A percentile compares a stretch with the other conserved stretches of the same genome.
Conservation (phyloP, 768 basidiomycete species). For the Suillus luteus region DNA sequence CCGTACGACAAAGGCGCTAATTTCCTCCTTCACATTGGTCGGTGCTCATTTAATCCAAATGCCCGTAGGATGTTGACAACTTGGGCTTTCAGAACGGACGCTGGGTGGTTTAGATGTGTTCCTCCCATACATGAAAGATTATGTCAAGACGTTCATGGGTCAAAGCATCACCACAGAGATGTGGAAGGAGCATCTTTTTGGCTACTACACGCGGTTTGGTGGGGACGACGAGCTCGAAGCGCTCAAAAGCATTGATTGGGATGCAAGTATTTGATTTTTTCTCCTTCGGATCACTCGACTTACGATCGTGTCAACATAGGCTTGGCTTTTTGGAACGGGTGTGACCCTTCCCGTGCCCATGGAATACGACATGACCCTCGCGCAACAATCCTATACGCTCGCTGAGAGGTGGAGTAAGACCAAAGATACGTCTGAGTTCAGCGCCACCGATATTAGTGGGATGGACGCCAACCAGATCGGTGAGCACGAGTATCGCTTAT, state of each 20-base stretch:
- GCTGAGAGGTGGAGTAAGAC: conserved; percentile 71
- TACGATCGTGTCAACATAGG: conserved; percentile 39
- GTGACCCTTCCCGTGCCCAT: conserved; percentile 69
- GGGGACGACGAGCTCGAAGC: conserved; percentile 61
- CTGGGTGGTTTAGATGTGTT: conserved; percentile 85
- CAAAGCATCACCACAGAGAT: conserved; percentile 81
- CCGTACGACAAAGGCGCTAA: conserved; percentile 93
- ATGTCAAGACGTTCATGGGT: conserved; percentile 79
- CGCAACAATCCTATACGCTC: conserved; percentile 66
- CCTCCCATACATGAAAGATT: conserved; percentile 81
- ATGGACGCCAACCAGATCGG: conserved; percentile 81
- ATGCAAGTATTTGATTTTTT: conserved; percentile 47
- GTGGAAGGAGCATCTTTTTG: conserved; percentile 81
- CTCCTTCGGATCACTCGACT: not conserved
- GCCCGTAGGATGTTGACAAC: not conserved
- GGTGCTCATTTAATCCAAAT: conserved; percentile 16
- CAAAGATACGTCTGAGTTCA: conserved; percentile 52
- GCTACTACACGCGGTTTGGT: conserved; percentile 62
- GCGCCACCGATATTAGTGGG: conserved; percentile 53
- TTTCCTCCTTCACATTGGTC: conserved; percentile 82
- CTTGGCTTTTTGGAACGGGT: conserved; percentile 85
- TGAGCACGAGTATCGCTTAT: conserved; percentile 32
- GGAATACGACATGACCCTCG: conserved; percentile 74
- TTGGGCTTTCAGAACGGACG: conserved; percentile 51
- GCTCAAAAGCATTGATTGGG: conserved; percentile 75